Conservation (phyloP, 2,329 filamentous ascomycete genomes). For the Stachybotrys chlorohalonatus region DNA sequence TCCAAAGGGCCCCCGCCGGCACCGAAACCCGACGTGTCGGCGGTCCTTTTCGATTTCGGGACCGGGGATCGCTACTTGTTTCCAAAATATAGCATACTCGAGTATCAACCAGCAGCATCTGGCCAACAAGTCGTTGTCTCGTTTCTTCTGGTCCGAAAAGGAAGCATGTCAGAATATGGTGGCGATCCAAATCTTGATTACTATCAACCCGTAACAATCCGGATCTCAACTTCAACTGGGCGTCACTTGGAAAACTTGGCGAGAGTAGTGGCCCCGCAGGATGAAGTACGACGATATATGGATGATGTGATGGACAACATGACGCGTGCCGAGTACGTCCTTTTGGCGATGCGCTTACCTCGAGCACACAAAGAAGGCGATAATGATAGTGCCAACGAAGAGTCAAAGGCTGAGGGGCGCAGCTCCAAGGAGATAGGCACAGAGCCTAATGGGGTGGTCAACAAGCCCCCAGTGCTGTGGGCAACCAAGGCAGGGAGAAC, state of each 20-base stretch:
- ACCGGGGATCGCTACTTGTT: conserved; percentile 70
- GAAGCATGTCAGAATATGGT: conserved; percentile 54
- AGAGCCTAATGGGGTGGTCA: conserved; percentile 10
- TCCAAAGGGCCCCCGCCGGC: conserved; percentile 49
- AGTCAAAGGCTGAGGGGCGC: conserved; percentile 18
- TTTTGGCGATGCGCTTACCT: conserved; percentile 58
- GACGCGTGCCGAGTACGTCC: conserved; percentile 57
- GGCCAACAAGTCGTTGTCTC: conserved; percentile 61
- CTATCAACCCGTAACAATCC: conserved; percentile 65
- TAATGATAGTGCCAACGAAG: conserved; percentile 18
- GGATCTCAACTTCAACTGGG: conserved; percentile 43
- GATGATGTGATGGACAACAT: conserved; percentile 61
- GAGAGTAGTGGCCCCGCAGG: conserved; percentile 51
- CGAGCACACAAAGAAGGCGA: conserved; percentile 24
- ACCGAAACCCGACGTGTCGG: conserved; percentile 51
- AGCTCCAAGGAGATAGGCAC: conserved; percentile 19
- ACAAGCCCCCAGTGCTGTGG: conserved; percentile 26
- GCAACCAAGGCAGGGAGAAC: conserved; percentile 13
- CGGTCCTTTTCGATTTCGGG: conserved; percentile 64
- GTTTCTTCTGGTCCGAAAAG: conserved; percentile 68
- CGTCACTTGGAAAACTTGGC: conserved; percentile 52
- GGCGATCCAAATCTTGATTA: conserved; percentile 59
- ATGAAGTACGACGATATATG: conserved; percentile 59
- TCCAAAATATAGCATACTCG: conserved; percentile 68
- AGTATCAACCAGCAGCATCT: conserved; percentile 43